Evolutionary conservation across 768 basidiomycete genomes (phyloP), one percentile per base, ranked within the genome.

Genomic region (Kwoniella dendrophila): DNA sequence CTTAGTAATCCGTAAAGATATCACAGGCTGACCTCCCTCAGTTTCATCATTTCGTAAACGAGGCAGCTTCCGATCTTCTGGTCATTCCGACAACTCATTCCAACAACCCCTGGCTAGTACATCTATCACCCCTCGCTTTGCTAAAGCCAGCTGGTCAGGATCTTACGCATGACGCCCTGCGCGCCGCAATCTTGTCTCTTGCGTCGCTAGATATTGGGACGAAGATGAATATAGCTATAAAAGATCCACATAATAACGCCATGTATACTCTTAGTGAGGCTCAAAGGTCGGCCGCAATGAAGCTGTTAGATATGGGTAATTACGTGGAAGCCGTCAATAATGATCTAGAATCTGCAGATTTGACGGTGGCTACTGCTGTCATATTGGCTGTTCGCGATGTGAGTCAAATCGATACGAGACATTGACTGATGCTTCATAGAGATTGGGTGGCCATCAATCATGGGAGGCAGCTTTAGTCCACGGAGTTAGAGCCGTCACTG

Each of bases 81-180:
- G 67, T 68, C 40, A 52, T 69, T 3, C 50, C 67, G 18, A 57
- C 53, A 1, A 8, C 56, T 0, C 45, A 43, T 7, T 16, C 43
- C 2, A 32, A 29, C 24, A 72, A 72, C 33, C 70, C 70, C 18
- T 72, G 67, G 67, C 29, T 64, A 0, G 22, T 48, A 6, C 59
- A 64, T 27, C 48, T 69, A 11, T 33, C 62, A 8, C 62, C 50
- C 5, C 33, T 72, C 27, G 64, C 65, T 29, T 38, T 72, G 4
- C 56, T 51, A 18, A 49, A 49, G 47, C 59, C 70, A 1, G 59
- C 83, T 77, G 52, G 80, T 79, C 62, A 85, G 83, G 43, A 85
- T 83, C 55, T 85, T 81, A 22, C 48, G 0, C 64, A 62, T 48
- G 69, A 73, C 50, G 63, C 66, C 16, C 60, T 67, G 34, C 67